Percentiles rank a stretch among this genome's conserved stretches.
phyloP scores from a whole-genome alignment of 2,329 filamentous ascomycete genomes.

The Trichoderma guizhouense region DNA sequence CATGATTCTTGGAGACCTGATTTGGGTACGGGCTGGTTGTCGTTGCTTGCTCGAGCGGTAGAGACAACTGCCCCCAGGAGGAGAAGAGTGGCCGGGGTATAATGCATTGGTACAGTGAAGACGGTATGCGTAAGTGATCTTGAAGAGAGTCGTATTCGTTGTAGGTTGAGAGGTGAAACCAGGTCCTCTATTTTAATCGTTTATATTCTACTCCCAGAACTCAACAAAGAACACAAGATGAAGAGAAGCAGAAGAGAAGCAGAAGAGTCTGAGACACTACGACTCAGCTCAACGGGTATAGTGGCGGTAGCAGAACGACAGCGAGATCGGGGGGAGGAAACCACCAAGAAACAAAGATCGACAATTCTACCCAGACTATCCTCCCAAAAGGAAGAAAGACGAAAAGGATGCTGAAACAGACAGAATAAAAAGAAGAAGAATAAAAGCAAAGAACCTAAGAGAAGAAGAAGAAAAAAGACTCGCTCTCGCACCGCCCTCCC shows the following conservation, averaged over 20 bases:
- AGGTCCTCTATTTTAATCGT: no score
- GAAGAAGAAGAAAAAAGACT: not conserved
- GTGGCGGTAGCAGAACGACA: not conserved
- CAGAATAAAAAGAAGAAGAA: not conserved
- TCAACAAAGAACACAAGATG: not conserved
- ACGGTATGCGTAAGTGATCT: not conserved
- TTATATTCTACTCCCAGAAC: not conserved
- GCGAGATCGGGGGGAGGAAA: not conserved
- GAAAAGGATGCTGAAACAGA: not conserved
- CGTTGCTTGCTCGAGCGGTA: slow-evolving; percentile 23
- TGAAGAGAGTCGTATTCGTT: not conserved
- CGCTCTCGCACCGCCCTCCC: not conserved
- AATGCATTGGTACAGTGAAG: not conserved
- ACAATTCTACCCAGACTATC: not conserved
- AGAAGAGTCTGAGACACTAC: not conserved
- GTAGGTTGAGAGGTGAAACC: not conserved
- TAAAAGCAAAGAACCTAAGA: not conserved
- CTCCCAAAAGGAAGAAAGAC: not conserved
- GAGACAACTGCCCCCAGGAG: slow-evolving; percentile 21
- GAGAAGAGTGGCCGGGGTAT: slow-evolving; percentile 21
- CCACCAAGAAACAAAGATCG: not conserved
- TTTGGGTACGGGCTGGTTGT: slow-evolving; percentile 22
- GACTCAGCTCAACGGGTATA: not conserved
- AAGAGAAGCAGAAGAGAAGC: not conserved
- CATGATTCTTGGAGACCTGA: slow-evolving; percentile 28